Evolutionary conservation across 306 rosid species (phyloP).

Genomic region (Canavalia ensiformis): DNA sequence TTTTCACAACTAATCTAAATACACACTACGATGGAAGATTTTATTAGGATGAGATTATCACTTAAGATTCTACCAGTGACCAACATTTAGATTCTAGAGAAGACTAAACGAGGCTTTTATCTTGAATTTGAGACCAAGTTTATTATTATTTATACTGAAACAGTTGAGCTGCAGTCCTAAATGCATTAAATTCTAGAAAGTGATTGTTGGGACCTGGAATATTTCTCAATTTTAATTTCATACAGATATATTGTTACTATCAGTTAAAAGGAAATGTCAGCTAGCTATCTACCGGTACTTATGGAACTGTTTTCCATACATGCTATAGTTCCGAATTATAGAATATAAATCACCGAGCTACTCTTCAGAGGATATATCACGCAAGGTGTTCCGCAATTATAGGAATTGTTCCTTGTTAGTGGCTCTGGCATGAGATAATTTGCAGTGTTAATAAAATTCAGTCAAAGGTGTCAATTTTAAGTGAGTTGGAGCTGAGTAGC

Average conservation of each 20-base stretch:
- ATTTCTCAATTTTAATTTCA: background rate
- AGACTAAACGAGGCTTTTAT: background rate
- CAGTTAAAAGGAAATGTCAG: constrained; percentile 17
- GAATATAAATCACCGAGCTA: background rate
- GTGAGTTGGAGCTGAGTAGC: too few species aligned
- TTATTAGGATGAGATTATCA: too few species aligned
- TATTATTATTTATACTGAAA: background rate
- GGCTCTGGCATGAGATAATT: too few species aligned
- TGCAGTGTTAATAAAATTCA: too few species aligned
- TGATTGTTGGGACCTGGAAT: background rate
- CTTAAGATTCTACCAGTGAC: too few species aligned
- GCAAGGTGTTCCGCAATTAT: background rate
- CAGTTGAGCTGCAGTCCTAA: background rate
- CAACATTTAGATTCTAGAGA: too few species aligned
- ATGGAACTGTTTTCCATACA: background rate
- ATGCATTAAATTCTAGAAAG: constrained; percentile 23
- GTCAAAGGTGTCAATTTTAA: too few species aligned
- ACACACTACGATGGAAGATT: too few species aligned
- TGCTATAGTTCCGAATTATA: constrained; percentile 2
- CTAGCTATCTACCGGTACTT: background rate
- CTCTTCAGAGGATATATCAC: background rate
- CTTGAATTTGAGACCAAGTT: background rate
- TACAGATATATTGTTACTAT: background rate
- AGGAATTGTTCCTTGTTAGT: constrained; percentile 44
- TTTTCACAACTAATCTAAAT: too few species aligned